Conservation (phyloP, 2,329 filamentous ascomycete genomes). For the Tolypocladium sp. region DNA sequence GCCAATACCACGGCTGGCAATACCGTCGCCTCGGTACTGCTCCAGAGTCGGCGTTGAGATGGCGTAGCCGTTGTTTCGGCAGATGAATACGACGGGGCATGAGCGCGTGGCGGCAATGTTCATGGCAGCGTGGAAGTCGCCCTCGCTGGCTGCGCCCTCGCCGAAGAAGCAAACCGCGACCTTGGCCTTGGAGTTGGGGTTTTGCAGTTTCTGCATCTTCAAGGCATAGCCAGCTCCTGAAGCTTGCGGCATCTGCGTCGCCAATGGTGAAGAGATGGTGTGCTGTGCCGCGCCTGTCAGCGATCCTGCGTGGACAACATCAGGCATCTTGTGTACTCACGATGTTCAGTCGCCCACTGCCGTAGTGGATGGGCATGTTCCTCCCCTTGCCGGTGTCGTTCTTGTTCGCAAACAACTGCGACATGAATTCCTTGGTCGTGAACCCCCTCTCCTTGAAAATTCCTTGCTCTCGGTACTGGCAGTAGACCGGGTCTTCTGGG, state of each 20-base stretch:
- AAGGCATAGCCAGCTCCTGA: constrained; percentile 80
- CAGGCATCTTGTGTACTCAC: constrained; percentile 35
- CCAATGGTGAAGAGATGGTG: constrained; percentile 74
- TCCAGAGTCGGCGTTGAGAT: constrained; percentile 85
- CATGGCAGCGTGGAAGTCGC: constrained; percentile 83
- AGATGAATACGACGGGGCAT: constrained; percentile 85
- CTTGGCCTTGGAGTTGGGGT: constrained; percentile 57
- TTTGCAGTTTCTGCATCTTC: constrained; percentile 68
- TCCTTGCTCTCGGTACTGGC: constrained; percentile 89
- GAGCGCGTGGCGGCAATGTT: constrained; percentile 85
- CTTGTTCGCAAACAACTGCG: constrained; percentile 81
- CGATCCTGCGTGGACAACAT: background rate
- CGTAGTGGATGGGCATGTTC: constrained; percentile 98
- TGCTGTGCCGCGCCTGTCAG: constrained; percentile 41
- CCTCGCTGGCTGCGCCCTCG: constrained; percentile 82
- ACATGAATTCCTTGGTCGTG: constrained; percentile 84
- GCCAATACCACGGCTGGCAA: constrained; percentile 75
- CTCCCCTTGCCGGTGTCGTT: constrained; percentile 73
- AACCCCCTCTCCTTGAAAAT: constrained; percentile 87
- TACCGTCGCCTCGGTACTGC: constrained; percentile 86
- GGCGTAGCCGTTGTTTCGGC: constrained; percentile 86
- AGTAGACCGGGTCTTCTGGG: constrained; percentile 84
- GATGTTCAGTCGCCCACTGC: constrained; percentile 73
- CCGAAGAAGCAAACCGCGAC: constrained; percentile 82
- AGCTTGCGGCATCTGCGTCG: constrained; percentile 84